Evolutionary conservation across 345 rosid genomes (phyloP).

Genomic region (Raphanus raphanistrum): DNA sequence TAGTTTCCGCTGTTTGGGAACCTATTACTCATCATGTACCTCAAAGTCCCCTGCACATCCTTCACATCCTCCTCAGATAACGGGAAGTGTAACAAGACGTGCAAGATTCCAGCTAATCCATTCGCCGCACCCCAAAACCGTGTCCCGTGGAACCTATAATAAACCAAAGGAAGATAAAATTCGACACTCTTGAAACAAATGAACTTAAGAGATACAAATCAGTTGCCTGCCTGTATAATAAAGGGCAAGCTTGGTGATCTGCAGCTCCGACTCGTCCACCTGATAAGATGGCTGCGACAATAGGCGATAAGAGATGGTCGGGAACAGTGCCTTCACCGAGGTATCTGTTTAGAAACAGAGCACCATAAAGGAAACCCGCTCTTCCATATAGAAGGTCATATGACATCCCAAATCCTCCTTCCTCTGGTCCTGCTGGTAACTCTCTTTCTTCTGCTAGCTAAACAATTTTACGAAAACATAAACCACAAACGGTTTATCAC

Average conservation of each 20-base stretch:
- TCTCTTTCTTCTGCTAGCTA: slow-evolving; percentile 79
- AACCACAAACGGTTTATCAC: neutral
- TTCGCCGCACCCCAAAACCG: slow-evolving; percentile 90
- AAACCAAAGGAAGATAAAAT: neutral
- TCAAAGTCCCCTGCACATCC: slow-evolving; percentile 74
- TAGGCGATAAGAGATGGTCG: slow-evolving; percentile 52
- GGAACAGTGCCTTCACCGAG: slow-evolving; percentile 61
- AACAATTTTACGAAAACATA: neutral
- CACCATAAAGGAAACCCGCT: slow-evolving; percentile 93
- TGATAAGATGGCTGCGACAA: slow-evolving; percentile 74
- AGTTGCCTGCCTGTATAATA: slow-evolving; percentile 53
- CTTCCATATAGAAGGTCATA: slow-evolving; percentile 85
- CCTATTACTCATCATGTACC: slow-evolving; percentile 88
- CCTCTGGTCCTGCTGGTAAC: slow-evolving; percentile 83
- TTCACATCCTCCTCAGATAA: slow-evolving; percentile 53
- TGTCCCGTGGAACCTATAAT: slow-evolving; percentile 79
- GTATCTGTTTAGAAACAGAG: slow-evolving; percentile 69
- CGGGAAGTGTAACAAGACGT: slow-evolving; percentile 74
- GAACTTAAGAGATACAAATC: neutral
- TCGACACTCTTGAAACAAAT: neutral
- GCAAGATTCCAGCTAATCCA: slow-evolving; percentile 90
- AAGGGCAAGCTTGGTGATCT: slow-evolving; percentile 63
- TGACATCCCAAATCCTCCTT: slow-evolving; percentile 97
- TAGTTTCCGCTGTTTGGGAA: slow-evolving; percentile 82
- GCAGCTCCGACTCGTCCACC: slow-evolving; percentile 93